Percentiles rank a stretch among this genome's conserved stretches.
These are phyloP conservation scores for Pseudofabraea citricarpa DNA, from an alignment of 2,329 filamentous ascomycete species.

Conservation along the genomic window DNA sequence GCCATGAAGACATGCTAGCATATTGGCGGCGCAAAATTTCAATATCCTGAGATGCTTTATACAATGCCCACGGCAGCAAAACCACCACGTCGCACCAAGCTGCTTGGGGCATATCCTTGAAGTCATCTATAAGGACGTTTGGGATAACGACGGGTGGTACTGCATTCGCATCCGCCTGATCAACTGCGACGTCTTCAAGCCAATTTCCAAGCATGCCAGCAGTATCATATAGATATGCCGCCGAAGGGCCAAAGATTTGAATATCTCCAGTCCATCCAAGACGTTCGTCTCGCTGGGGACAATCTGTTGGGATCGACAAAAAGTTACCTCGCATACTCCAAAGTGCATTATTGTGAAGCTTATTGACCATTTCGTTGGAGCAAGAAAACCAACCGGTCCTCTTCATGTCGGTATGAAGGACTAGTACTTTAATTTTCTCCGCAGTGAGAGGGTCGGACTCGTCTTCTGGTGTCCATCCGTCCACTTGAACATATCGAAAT, in stretches of 20 bases:
- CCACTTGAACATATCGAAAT: slow-evolving; percentile 31
- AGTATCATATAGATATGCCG: slow-evolving; percentile 48
- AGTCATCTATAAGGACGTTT: slow-evolving; percentile 6
- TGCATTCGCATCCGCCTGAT: slow-evolving; percentile 24
- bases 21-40: slow-evolving; percentile 33
- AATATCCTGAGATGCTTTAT: slow-evolving; percentile 31
- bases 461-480: slow-evolving; percentile 2
- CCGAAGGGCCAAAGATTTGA: slow-evolving; percentile 36
- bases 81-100: slow-evolving; percentile 39
- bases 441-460: slow-evolving; percentile 1
- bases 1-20: slow-evolving; percentile 32
- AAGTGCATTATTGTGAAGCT: slow-evolving; percentile 36
- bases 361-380: slow-evolving; percentile 29
- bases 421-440: slow-evolving; percentile 1
- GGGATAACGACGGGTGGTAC: slow-evolving; percentile 29
- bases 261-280: slow-evolving; percentile 40
- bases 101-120: slow-evolving; percentile 13
- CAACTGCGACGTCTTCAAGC: slow-evolving; percentile 40
- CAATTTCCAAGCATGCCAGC: slow-evolving; percentile 44
- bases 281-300: slow-evolving; percentile 49
- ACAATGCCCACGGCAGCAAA: slow-evolving; percentile 35
- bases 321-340: slow-evolving; percentile 52
- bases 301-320: slow-evolving; percentile 51
- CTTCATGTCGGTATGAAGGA: slow-evolving; percentile 4
- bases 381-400: slow-evolving; percentile 5